Evolutionary conservation across 1,139 yeast genomes (phyloP).

Genomic region (Yamadazyma sp.): DNA sequence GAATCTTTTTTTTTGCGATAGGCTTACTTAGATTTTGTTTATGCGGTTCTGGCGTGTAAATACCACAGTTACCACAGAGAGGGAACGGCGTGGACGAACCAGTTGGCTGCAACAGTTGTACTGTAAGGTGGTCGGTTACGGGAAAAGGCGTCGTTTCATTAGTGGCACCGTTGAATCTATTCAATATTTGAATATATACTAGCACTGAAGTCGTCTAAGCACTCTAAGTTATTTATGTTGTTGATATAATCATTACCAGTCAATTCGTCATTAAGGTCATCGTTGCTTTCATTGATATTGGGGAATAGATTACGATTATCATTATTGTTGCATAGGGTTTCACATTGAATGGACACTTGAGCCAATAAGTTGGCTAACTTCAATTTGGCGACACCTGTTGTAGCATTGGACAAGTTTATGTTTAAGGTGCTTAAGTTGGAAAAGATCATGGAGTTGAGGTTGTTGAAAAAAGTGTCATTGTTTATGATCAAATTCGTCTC

Average conservation of each 20-base stretch:
- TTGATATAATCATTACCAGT: constrained; percentile 45
- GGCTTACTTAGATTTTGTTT: neutral
- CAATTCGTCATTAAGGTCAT: constrained; percentile 29
- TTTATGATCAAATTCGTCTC: constrained; percentile 40
- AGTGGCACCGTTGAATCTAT: constrained; percentile 15
- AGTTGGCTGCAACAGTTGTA: no score
- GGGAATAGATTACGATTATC: constrained; percentile 20
- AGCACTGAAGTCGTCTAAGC: constrained; percentile 85
- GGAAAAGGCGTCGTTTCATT: neutral
- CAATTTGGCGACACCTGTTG: constrained; percentile 29
- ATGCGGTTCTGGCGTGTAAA: neutral
- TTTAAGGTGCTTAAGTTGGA: constrained; percentile 31
- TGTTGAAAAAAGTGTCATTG: constrained; percentile 31
- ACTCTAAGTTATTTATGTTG: constrained; percentile 55
- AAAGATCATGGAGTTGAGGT: constrained; percentile 29
- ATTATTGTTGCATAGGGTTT: constrained; percentile 48
- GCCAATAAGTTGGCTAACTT: constrained; percentile 74
- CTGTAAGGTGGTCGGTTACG: no score
- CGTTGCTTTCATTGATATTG: constrained; percentile 17
- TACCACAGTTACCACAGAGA: no score
- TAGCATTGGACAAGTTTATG: constrained; percentile 23
- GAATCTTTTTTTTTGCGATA: constrained; percentile 3
- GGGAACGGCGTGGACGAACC: no score
- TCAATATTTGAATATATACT: constrained; percentile 86
- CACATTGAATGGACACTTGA: constrained; percentile 65